Base-by-base conservation (phyloP, 768 basidiomycete genomes). In the Phaeotremella skinneri region DNA sequence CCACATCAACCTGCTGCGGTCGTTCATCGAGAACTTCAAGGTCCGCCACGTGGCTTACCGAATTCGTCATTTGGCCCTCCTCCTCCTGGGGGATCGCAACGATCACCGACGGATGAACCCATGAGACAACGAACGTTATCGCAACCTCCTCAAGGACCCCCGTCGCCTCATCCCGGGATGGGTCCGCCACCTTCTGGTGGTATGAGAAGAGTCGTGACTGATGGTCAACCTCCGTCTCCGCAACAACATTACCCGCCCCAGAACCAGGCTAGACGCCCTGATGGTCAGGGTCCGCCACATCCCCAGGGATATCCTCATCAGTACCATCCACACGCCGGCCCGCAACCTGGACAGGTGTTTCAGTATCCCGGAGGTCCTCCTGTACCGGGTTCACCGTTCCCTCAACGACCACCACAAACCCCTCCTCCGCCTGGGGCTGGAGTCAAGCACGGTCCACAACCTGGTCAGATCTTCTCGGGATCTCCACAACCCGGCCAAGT, bases 311-410 rank as follows among this genome's bases (percentile, higher is more conserved):
- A 55, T 42, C 54, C 54, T 37, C 54, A 49, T 47, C 48, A 13
- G n/a, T 37, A 27, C 2, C 59, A 55, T 43, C 63, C 62, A 25
- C 63, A 68, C 55, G 59, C 66, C 13, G 70, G 70, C 39, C 69
- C 72, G 7, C 71, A 75, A 55, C 75, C 73, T 5, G 73, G 75
- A 26, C 72, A 76, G 59, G 58, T 75, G 4, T 76, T 76, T 66
- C 70, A 74, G 31, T 69, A 75, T 52, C 71, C 76, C 9, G 56
- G 59, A 41, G 52, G 52, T 6, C 52, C 49, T 37, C 34, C 58
- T 43, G 47, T 6, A 31, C 37, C 65, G 9, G 39, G 53, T 11
- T 56, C 58, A 17, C 66, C 58, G 1, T 58, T 60, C 49, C 63
- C 59, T 26, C 65, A 49, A 23, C 43, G 52, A 54, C 63, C 48